Base-by-base conservation (phyloP, 371 early-diverging fungal genomes). In the Coemansia sp. region DNA sequence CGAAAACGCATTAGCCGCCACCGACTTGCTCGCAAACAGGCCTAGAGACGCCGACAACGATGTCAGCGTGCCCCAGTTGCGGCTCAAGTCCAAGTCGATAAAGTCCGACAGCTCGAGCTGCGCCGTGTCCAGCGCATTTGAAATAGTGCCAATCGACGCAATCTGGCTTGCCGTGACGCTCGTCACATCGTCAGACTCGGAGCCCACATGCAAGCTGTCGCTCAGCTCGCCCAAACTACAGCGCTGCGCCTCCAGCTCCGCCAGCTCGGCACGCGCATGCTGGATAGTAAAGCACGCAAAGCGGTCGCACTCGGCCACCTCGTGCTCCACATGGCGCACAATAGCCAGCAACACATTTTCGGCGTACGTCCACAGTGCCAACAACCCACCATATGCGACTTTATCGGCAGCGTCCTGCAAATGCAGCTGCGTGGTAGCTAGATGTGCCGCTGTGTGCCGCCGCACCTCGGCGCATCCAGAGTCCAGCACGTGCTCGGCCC, bases 301-400 rank as follows among this genome's bases (percentile, higher is more conserved):
- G 28, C 84, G 71, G 73, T 93, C 94, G 61, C 87, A 87, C 74
- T 82, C 83, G 26, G 82, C 75, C 21, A 90, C 85, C 41, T 87
- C 87, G 55, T 87, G 82, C 56, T 86, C 81, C 44, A 90, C 73
- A 11, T 82, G 73, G 29, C 87, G 85, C 6, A 87, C 84, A 85
- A 90, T 88, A 56, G 87, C 82, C 60, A 87, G 85, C 55, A 85
- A 84, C 62, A 93, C 81, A 66, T 89, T 88, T 54, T 89, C 86
- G 15, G 95, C 93, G 76, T 94, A 96, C 66, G 88, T 85, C 92
- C 92, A 93, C 58, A 90, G 84, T 61, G 90, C 85, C 23, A 92
- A 70, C 57, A 94, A 70, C 23, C 97, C 95, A 17, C 87, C 85
- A 81, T 90, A 96, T 63, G 89, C 87, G 17, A 93, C 85, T 55